Conservation (phyloP, 2,329 filamentous ascomycete species). For the Coleophoma crateriformis region DNA sequence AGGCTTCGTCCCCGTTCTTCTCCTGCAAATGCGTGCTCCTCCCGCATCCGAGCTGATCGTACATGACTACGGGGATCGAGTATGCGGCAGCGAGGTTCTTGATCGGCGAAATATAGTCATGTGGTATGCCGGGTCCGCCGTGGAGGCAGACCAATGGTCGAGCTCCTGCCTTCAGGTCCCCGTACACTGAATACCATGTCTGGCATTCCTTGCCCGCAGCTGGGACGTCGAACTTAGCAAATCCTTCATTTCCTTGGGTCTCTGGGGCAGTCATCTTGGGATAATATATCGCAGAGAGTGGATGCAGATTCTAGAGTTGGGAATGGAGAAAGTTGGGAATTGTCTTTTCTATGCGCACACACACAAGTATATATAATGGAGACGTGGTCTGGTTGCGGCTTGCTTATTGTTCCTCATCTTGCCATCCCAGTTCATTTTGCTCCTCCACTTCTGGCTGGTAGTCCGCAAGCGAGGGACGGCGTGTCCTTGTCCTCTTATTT, state of each 20-base stretch:
- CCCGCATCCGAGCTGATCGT: slow-evolving; percentile 48
- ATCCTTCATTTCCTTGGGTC: neutral
- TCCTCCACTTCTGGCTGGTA: too few relatives aligned
- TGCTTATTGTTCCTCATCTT: too few relatives aligned
- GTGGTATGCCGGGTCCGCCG: slow-evolving; percentile 40
- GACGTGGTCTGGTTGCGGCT: too few relatives aligned
- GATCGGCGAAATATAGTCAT: slow-evolving; percentile 36
- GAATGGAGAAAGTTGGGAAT: too few relatives aligned
- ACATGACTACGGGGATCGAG: slow-evolving; percentile 40
- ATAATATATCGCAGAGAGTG: neutral
- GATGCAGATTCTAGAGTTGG: too few relatives aligned
- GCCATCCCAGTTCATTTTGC: too few relatives aligned
- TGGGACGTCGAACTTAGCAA: slow-evolving; percentile 22
- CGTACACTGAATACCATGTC: slow-evolving; percentile 33
- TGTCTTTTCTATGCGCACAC: too few relatives aligned
- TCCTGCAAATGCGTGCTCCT: slow-evolving; percentile 40
- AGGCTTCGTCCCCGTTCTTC: slow-evolving; percentile 34
- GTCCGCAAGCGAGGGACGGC: too few relatives aligned
- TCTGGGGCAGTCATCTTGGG: neutral
- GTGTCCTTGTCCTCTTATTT: too few relatives aligned
- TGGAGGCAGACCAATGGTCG: slow-evolving; percentile 30
- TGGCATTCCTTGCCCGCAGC: slow-evolving; percentile 25
- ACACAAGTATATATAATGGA: too few relatives aligned
- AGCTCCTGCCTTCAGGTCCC: slow-evolving; percentile 24
- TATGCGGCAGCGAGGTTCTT: slow-evolving; percentile 25